Evolutionary conservation across 2,329 filamentous ascomycete species (phyloP).

Genomic region (Aspergillus sp.): DNA sequence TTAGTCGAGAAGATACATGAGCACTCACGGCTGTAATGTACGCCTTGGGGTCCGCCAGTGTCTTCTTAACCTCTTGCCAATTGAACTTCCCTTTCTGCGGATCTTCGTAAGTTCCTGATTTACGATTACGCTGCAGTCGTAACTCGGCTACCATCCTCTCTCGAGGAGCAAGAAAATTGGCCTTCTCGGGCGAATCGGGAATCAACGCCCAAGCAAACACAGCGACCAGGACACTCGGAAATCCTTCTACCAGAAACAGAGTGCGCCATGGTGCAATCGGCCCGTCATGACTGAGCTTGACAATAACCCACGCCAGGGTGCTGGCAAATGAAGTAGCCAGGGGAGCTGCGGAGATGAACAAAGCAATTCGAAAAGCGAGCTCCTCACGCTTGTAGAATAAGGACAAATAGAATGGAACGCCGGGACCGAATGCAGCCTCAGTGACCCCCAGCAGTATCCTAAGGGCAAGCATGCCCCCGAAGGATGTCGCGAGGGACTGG

Average conservation of each 20-base stretch:
- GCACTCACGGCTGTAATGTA: constrained; percentile 61
- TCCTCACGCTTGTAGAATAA: constrained; percentile 62
- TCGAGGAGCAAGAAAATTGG: constrained; percentile 55
- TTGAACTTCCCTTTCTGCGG: constrained; percentile 38
- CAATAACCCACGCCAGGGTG: constrained; percentile 67
- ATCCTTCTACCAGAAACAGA: constrained; percentile 76
- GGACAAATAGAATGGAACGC: constrained; percentile 58
- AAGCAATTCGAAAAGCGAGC: constrained; percentile 73
- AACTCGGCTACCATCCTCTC: constrained; percentile 64
- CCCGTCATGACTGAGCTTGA: constrained; percentile 56
- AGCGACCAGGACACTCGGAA: constrained; percentile 70
- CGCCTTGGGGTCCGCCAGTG: constrained; percentile 59
- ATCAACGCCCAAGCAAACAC: constrained; percentile 67
- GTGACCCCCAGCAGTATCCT: constrained; percentile 46
- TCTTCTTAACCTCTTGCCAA: constrained; percentile 51
- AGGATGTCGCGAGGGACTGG: constrained; percentile 62
- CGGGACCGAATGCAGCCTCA: constrained; percentile 58
- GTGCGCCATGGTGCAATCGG: constrained; percentile 80
- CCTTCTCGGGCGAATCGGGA: constrained; percentile 66
- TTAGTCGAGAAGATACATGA: not conserved
- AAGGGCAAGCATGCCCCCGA: constrained; percentile 45
- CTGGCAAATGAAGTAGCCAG: constrained; percentile 64
- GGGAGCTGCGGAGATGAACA: constrained; percentile 72
- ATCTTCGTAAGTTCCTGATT: constrained; percentile 27
- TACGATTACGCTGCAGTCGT: constrained; percentile 53